Conservation (phyloP, 2,329 filamentous ascomycete genomes). For the Diplocarpon rosae region DNA sequence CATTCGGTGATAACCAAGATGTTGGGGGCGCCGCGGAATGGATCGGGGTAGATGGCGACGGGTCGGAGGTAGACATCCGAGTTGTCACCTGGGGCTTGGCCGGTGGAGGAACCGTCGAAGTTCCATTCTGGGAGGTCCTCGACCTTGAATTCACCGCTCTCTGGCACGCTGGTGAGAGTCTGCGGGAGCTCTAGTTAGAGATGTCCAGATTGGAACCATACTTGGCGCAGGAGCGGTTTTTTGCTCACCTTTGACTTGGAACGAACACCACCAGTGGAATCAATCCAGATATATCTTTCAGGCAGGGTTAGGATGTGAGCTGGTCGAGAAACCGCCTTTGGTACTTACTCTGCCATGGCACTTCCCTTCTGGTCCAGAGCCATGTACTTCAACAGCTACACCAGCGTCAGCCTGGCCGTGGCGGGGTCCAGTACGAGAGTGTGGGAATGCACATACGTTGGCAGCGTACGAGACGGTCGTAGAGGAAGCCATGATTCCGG, state of each 20-base stretch:
- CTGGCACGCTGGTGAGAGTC: conserved; percentile 52
- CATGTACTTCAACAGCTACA: conserved; percentile 84
- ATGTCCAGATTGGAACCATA: background rate
- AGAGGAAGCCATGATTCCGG: conserved; percentile 24
- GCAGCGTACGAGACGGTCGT: conserved; percentile 28
- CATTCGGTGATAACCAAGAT: conserved; percentile 91
- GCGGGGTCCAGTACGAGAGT: conserved; percentile 12
- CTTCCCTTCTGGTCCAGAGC: conserved; percentile 78
- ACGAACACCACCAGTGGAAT: conserved; percentile 69
- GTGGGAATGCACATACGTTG: conserved; percentile 27
- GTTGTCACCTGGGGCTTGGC: conserved; percentile 87
- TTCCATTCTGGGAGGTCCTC: conserved; percentile 69
- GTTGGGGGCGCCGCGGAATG: conserved; percentile 83
- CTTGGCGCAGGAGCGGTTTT: conserved; percentile 28
- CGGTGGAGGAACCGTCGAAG: conserved; percentile 83
- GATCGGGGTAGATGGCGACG: conserved; percentile 79
- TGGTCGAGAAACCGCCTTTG: background rate
- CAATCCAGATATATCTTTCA: conserved; percentile 76
- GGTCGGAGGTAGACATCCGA: conserved; percentile 95
- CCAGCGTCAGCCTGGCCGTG: conserved; percentile 10
- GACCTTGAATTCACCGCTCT: conserved; percentile 31
- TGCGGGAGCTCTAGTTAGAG: conserved; percentile 27
- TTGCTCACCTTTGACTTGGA: conserved; percentile 89
- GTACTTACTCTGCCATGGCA: conserved; percentile 85
- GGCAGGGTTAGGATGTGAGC: conserved; percentile 40